phyloP scores from a whole-genome alignment of 148 eudicot species.

The Mesembryanthemum crystallinum region DNA sequence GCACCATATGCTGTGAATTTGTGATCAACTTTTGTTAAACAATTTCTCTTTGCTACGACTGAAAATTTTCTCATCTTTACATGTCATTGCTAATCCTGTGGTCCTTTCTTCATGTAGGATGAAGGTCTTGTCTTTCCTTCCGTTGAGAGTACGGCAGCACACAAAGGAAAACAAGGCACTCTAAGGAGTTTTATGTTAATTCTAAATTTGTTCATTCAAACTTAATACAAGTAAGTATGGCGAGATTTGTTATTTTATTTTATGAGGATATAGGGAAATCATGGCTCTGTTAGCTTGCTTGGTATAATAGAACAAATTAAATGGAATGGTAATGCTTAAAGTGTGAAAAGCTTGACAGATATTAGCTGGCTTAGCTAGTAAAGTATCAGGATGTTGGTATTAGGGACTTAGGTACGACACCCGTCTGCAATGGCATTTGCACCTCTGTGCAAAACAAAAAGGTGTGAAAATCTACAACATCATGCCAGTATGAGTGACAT shows the following conservation, averaged over 20 bases:
- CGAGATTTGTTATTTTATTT: background rate
- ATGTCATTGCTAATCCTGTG: slow-evolving; percentile 9
- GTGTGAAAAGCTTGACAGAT: background rate
- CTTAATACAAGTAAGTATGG: slow-evolving; percentile 2
- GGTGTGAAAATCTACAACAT: no score
- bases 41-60: background rate
- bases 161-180: slow-evolving; percentile 25
- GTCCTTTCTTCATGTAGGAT: slow-evolving; percentile 40
- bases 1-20: background rate
- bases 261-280: background rate
- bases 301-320: background rate
- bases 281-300: background rate
- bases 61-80: background rate
- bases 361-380: no score
- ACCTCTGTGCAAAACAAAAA: no score
- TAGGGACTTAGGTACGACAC: no score
- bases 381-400: no score
- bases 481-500: no score
- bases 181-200: background rate
- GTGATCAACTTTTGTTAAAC: background rate
- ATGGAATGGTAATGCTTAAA: background rate
- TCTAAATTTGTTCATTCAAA: background rate
- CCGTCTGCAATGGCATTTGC: no score
- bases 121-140: slow-evolving; percentile 53
- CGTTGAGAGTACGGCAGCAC: slow-evolving; percentile 30